A percentile compares a stretch with the other conserved stretches of the same genome.
These are phyloP conservation scores for Colletotrichum sublineola DNA, from an alignment of 2,329 filamentous ascomycete species.

Conservation along the genomic window DNA sequence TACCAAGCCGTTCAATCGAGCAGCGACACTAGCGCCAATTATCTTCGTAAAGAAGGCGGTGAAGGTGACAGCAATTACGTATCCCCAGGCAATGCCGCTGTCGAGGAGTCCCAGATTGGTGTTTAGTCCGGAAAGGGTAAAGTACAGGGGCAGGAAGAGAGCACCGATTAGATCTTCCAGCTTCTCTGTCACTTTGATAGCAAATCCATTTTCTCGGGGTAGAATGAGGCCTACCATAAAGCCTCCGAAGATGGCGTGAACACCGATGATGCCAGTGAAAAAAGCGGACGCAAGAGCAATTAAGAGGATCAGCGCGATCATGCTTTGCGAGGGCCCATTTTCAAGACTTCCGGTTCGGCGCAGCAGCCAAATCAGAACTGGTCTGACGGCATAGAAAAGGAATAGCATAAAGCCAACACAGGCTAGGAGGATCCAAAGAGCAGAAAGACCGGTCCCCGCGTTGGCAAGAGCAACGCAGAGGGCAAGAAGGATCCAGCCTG, in stretches of 20 bases:
- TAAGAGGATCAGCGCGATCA: slow-evolving; percentile 85
- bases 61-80: slow-evolving; percentile 84
- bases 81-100: slow-evolving; percentile 87
- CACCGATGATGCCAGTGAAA: slow-evolving; percentile 90
- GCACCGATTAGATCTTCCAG: slow-evolving; percentile 91
- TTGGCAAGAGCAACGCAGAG: slow-evolving; percentile 95
- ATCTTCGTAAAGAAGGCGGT: slow-evolving; percentile 91
- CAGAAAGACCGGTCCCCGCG: slow-evolving; percentile 83
- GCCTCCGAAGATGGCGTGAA: slow-evolving; percentile 94
- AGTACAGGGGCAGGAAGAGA: slow-evolving; percentile 91
- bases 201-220: slow-evolving; percentile 89
- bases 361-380: slow-evolving; percentile 80
- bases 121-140: slow-evolving; percentile 89
- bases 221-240: slow-evolving; percentile 92
- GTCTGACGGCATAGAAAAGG: slow-evolving; percentile 79
- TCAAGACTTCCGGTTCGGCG: slow-evolving; percentile 81
- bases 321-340: slow-evolving; percentile 87
- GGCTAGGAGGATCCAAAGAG: slow-evolving; percentile 85
- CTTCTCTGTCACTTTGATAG: slow-evolving; percentile 92
- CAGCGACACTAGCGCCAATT: slow-evolving; percentile 83
- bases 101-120: slow-evolving; percentile 89
- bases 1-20: slow-evolving; percentile 79
- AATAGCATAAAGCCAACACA: slow-evolving; percentile 82
- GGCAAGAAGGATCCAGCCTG: slow-evolving; percentile 85
- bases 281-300: slow-evolving; percentile 84